phyloP scores from a whole-genome alignment of 371 early-diverging fungal species.

The Blyttiomyces sp. region DNA sequence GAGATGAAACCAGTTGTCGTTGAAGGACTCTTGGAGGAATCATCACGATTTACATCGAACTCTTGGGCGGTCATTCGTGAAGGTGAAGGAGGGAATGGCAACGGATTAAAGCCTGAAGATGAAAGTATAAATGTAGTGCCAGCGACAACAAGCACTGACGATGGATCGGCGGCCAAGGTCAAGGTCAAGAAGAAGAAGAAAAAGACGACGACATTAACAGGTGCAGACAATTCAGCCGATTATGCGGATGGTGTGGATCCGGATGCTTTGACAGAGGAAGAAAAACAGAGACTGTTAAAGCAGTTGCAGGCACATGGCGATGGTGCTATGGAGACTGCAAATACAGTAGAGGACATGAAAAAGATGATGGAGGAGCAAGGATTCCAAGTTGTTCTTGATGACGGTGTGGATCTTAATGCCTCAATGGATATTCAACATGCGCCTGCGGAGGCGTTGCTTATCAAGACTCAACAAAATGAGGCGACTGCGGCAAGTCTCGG shows the following conservation, averaged over 20 bases:
- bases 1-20: background rate
- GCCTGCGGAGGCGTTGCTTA: background rate
- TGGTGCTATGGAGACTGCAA: background rate
- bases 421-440: background rate
- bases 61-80: conserved; percentile 1
- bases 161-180: background rate
- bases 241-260: background rate
- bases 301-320: background rate
- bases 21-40: background rate
- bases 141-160: background rate
- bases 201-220: too few species aligned
- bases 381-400: background rate
- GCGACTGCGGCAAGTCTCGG: too few species aligned
- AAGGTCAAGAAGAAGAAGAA: background rate
- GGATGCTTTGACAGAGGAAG: background rate
- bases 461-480: background rate
- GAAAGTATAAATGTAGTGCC: background rate
- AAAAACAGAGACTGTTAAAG: background rate
- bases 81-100: background rate
- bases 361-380: conserved; percentile 2
- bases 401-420: background rate
- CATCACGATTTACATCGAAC: background rate
- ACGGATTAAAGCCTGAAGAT: too few species aligned
- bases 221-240: background rate
- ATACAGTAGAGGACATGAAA: background rate